These are phyloP conservation scores for Solanum virginianum DNA, from an alignment of 257 asterid genomes.

Conservation along the genomic window DNA sequence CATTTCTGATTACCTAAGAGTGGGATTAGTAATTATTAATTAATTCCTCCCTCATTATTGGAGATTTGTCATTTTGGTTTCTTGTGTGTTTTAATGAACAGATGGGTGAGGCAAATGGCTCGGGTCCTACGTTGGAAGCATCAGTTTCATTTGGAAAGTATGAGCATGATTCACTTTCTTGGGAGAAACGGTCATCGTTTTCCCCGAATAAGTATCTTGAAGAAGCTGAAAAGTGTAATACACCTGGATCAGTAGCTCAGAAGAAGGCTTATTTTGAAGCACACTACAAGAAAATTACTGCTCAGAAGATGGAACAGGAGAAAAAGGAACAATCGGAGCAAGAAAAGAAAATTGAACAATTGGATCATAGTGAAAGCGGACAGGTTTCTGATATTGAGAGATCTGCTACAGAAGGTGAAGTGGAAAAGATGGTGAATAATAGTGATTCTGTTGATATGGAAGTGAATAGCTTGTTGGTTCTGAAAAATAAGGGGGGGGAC, in stretches of 20 bases:
- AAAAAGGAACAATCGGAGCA: no score
- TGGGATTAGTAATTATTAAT: not conserved
- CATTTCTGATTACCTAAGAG: not conserved
- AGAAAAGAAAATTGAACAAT: no score
- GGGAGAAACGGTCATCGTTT: slow-evolving; percentile 94
- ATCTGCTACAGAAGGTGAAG: slow-evolving; percentile 12
- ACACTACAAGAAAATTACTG: no score
- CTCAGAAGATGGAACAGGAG: no score
- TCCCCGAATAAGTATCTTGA: slow-evolving; percentile 67
- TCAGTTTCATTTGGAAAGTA: slow-evolving; percentile 89
- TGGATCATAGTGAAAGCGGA: not conserved
- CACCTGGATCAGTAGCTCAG: slow-evolving; percentile 97
- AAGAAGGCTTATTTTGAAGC: no score
- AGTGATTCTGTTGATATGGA: not conserved
- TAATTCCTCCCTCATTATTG: not conserved
- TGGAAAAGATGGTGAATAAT: not conserved
- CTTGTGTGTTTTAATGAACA: slow-evolving; percentile 21
- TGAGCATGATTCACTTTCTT: slow-evolving; percentile 67
- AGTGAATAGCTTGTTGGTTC: not conserved
- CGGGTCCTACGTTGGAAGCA: slow-evolving; percentile 48
- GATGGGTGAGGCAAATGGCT: slow-evolving; percentile 58
- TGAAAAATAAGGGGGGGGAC: slow-evolving; percentile 16
- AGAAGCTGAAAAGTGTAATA: slow-evolving; percentile 66
- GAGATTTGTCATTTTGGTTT: slow-evolving; percentile 3
- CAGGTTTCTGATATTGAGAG: not conserved